A percentile compares a stretch with the other conserved stretches of the same genome.
These are phyloP conservation scores for Dactylonectria estremocensis DNA, from an alignment of 2,329 filamentous ascomycete species.

Conservation along the genomic window DNA sequence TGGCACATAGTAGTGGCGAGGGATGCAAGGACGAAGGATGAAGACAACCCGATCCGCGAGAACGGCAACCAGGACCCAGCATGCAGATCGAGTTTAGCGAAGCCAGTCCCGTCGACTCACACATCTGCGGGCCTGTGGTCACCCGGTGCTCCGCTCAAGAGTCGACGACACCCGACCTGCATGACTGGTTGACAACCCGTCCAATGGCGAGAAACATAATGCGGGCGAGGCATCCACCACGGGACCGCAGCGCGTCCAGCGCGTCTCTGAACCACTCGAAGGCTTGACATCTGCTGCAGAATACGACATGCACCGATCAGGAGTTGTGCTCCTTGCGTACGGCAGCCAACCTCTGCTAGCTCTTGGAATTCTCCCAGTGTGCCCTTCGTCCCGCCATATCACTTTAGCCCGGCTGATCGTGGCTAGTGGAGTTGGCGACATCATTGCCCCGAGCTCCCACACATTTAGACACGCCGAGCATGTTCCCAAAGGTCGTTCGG, in stretches of 20 bases:
- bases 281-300: conserved; percentile 38
- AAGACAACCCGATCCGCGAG: conserved; percentile 3
- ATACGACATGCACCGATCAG: conserved; percentile 41
- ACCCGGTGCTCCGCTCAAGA: conserved; percentile 30
- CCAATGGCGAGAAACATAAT: conserved; percentile 40
- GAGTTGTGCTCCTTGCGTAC: conserved; percentile 17
- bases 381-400: conserved; percentile 28
- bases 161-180: conserved; percentile 23
- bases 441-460: conserved; percentile 43
- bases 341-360: background rate
- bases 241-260: conserved; percentile 42
- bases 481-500: too few species aligned
- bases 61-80: conserved; percentile 19
- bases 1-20: background rate
- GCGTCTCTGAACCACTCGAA: conserved; percentile 43
- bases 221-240: conserved; percentile 38
- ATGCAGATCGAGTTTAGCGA: conserved; percentile 42
- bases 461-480: conserved; percentile 25
- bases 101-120: conserved; percentile 27
- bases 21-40: background rate
- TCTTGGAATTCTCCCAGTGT: background rate
- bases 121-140: conserved; percentile 21
- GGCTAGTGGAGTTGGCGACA: conserved; percentile 38
- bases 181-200: conserved; percentile 34
- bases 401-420: conserved; percentile 30